Evolutionary conservation across 257 asterid species (phyloP), one percentile per base, ranked within the genome.

Genomic region (Plantago ovata): DNA sequence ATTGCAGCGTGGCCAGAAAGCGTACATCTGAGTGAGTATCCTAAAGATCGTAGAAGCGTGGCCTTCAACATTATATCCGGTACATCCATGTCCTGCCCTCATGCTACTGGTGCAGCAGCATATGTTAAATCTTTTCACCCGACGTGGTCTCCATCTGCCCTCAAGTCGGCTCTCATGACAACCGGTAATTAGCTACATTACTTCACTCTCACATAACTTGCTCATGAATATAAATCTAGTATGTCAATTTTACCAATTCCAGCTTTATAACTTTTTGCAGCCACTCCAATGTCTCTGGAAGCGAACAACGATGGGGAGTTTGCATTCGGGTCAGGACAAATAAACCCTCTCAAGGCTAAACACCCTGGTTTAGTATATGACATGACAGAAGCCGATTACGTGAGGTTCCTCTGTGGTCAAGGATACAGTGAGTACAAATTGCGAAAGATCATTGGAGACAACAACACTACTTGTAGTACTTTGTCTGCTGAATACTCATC

Each of bases 81-180:
- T 9, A 83, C 93, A 18, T 86, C 93, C 14, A 86, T 86, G 95
- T 53, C 93, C 12, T 86, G 93, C 54, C 93, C 95, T 0, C 95
- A 83, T 38, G 95, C 81, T 13, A 69, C 87, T 2, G 95, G 74
- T 0, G 86, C 86, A 2, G 95, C 89, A 10, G 79, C 82, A 22
- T 83, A 86, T 19, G 80, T 86, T 58, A 83, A 79, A 69, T 81
- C 89, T 18, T 79, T 80, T 60, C 63, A 81, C 21, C 88, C 95
- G 3, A 67, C 79, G 0, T 83, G 89, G 93, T 86, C 95, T 11
- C 87, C 93, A 2, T 48, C 95, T 9, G 93, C 89, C 11, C 68
- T 83, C 65, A 86, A 81, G 64, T 86, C 89, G 12, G 89, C 93
- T 19, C 75, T 83, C 1, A 86, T 83, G 89, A 86, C 87, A 10